Evolutionary conservation across 2,329 filamentous ascomycete species (phyloP), one percentile per base, ranked within the genome.

Genomic region (Parastagonospora avenae): DNA sequence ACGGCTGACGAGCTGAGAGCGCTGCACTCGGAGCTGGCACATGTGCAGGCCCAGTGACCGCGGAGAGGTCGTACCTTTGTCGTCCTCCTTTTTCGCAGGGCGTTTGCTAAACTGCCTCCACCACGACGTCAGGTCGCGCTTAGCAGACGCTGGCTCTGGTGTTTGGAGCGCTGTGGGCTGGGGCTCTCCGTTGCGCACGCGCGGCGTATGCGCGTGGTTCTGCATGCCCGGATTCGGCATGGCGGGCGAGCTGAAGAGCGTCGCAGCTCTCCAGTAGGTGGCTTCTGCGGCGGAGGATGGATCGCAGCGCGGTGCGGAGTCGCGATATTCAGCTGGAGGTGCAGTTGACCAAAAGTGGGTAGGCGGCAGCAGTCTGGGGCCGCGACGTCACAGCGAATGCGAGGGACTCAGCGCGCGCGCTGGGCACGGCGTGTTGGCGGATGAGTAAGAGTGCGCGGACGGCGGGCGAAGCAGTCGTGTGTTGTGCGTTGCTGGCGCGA

Each of bases 71-170:
- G 70, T 80, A 85, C 84, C 83, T 82, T 85, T 85, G 52, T 83
- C 80, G 56, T 87, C 85, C 55, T 84, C 81, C 65, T 82, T 84
- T 68, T 85, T 84, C 46, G 81, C 78, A 57, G 81, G 74, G 52
- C 76, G 84, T 77, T 94, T 75, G 63, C 69, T 94, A 78, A 99
- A 97, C 66, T 88, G 87, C 76, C 92, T 96, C 94, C 94, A 97
- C 94, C 94, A 99, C 53, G 90, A 95, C 64, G 92, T 89, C 63
- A 97, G 80, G 73, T 96, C 92, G 72, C 91, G 86, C 78, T 89
- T 95, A 60, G 86, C 91, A 28, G 91, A 91, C 48, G 90, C 90
- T 36, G 90, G 91, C 65, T 82, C 79, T 50, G 80, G 75, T 50
- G 72, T 82, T 71, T 72, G 77, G 74, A 70, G 74, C 50, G 76